Base-by-base conservation (phyloP, 345 rosid species). In the Eucalyptus viminalis region DNA sequence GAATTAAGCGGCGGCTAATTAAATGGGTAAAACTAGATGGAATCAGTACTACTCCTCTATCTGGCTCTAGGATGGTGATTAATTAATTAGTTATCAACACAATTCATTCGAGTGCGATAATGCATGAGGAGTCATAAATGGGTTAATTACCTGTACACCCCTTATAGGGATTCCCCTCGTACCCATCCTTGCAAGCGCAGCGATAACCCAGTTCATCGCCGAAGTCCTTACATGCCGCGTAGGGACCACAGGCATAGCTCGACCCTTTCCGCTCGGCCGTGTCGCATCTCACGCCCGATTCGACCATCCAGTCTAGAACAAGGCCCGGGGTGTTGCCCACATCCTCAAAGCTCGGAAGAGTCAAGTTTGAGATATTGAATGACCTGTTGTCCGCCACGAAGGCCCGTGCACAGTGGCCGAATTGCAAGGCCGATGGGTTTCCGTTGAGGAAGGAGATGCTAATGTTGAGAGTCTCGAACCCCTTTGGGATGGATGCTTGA, bases 361-460 rank as follows among this genome's bases (percentile, higher is more conserved):
- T 58, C n/a, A 27, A 25, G 65, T 11, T 5, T 3, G 31, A 62
- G 34, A 3, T 0, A 7, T 62, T 27, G 69, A 62, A 27, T n/a
- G 69, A 6, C 69, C 4, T 27, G 8, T 1, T 62, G 15, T 62
- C 69, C 16, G 2, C n/a, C 65, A 58, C 15, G 65, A 58, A 58
- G 65, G 65, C 65, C 65, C 27, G n/a, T 11, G 14, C 65, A 7
- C 65, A 58, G n/a, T 6, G 1, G n/a, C 6, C 7, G 15, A n/a
- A n/a, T n/a, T n/a, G n/a, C n/a, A n/a, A 2, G 15, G 69, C 0
- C 31, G 16, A 27, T 12, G 16, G 4, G n/a, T n/a, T n/a, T n/a
- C n/a, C n/a, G n/a, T n/a, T n/a, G n/a, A n/a, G n/a, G n/a, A n/a
- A 2, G 8, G 17, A 3, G 69, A 62, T 0, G 15, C 1, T 12